phyloP scores from a whole-genome alignment of 208 protist species.

The Crithidia bombi region DNA sequence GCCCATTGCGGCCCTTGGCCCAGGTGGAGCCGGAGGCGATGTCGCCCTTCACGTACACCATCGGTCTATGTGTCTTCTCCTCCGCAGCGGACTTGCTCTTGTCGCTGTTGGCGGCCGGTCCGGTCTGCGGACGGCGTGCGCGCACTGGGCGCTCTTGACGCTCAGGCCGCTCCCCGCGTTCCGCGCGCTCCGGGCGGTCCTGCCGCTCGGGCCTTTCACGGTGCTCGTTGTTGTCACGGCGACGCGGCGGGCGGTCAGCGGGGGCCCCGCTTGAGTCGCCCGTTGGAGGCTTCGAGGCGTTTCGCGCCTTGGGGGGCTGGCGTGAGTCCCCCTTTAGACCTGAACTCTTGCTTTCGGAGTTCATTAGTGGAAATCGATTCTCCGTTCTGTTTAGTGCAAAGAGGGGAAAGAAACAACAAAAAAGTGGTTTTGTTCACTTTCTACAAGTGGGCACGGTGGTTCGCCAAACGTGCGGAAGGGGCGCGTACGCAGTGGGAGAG shows the following conservation, averaged over 20 bases:
- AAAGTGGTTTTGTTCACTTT: conserved; percentile 22
- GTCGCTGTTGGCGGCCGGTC: conserved; percentile 4
- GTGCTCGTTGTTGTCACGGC: conserved; percentile 21
- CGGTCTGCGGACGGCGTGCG: conserved; percentile 19
- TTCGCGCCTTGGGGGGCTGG: conserved; percentile 13
- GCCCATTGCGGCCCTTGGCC: conserved; percentile 56
- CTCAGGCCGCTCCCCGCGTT: conserved; percentile 3
- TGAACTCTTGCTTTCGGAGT: conserved; percentile 24
- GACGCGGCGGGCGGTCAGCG: conserved; percentile 20
- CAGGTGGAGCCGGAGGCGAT: conserved; percentile 44
- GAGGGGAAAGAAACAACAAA: conserved; percentile 9
- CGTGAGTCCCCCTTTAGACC: conserved; percentile 19
- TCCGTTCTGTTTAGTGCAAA: background rate
- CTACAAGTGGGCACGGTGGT: background rate
- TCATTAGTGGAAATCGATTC: conserved; percentile 7
- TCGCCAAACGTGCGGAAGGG: too few species aligned
- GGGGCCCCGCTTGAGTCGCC: conserved; percentile 28
- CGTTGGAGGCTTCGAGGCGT: conserved; percentile 1
- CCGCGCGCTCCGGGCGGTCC: conserved; percentile 6
- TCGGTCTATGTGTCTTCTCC: conserved; percentile 33
- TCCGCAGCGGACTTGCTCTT: conserved; percentile 20
- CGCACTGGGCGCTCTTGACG: conserved; percentile 14
- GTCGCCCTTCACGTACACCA: conserved; percentile 53
- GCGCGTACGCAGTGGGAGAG: too few species aligned
- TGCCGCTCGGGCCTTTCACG: background rate